These are phyloP conservation scores for Penicillium italicum DNA, from an alignment of 2,329 filamentous ascomycete species.

Conservation along the genomic window DNA sequence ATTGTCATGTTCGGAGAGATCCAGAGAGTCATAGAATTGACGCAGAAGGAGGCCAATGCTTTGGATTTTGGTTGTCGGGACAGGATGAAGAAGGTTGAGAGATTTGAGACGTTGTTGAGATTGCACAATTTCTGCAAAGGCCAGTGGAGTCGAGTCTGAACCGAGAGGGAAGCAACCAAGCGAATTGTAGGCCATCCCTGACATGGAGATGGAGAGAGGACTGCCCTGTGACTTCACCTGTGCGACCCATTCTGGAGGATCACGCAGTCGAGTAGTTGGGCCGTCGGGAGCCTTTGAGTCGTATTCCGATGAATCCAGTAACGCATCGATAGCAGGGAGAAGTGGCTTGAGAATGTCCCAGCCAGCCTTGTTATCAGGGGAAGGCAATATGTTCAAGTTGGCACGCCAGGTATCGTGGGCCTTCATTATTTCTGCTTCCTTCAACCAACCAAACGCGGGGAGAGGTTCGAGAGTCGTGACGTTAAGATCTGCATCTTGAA, in stretches of 20 bases:
- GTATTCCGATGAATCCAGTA: slow-evolving; percentile 27
- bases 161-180: slow-evolving; percentile 50
- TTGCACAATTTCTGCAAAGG: slow-evolving; percentile 46
- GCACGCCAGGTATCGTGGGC: slow-evolving; percentile 43
- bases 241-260: slow-evolving; percentile 34
- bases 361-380: slow-evolving; percentile 15
- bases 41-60: slow-evolving; percentile 32
- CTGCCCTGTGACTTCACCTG: slow-evolving; percentile 33
- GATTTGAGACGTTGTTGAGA: slow-evolving; percentile 44
- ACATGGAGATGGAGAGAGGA: slow-evolving; percentile 39
- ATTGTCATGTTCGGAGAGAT: slow-evolving; percentile 17
- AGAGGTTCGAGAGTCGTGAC: slow-evolving; percentile 38
- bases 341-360: slow-evolving; percentile 28
- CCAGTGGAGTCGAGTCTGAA: slow-evolving; percentile 38
- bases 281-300: slow-evolving; percentile 4
- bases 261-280: slow-evolving; percentile 18
- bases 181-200: slow-evolving; percentile 37
- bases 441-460: slow-evolving; percentile 48
- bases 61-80: slow-evolving; percentile 34
- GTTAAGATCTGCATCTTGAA: slow-evolving; percentile 36
- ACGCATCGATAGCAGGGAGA: slow-evolving; percentile 26
- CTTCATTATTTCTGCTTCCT: slow-evolving; percentile 45
- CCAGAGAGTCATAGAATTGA: slow-evolving; percentile 30
- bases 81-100: slow-evolving; percentile 41
- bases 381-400: slow-evolving; percentile 26